Base-by-base conservation (phyloP, 2,329 filamentous ascomycete genomes). In the Beauveria pseudobassiana region DNA sequence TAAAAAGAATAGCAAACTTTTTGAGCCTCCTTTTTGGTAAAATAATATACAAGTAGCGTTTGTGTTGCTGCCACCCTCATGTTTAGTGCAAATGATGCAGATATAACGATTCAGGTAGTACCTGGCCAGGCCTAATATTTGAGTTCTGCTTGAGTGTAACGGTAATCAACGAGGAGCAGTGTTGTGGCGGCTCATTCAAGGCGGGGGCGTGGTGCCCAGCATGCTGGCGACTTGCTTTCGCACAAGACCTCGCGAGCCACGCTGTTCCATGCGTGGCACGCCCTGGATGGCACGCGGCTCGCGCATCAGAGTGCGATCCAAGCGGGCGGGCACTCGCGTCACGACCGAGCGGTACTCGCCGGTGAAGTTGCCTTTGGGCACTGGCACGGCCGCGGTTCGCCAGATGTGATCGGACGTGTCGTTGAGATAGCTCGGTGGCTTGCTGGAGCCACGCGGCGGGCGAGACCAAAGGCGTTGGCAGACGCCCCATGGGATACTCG, bases 241-340 rank as follows among this genome's bases (percentile, higher is more conserved):
- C 59, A 81, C 69, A 54, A 86, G 73, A 30, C 80, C 80, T 45
- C 77, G 77, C 8, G 75, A 75, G 38, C 79, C 73, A n/a, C 78
- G 77, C 61, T 80, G 78, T 63, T 84, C 82, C 20, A 82, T 79
- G 40, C 84, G 77, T 26, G 92, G 92, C n/a, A 92, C 87, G 42
- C 93, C 93, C 72, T 96, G 91, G 45, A 96, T 93, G 64, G 90
- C 87, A 62, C 93, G 84, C 34, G 93, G 93, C 75, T 97, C 93
- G 72, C 91, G 91, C 91, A 98, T 96, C 52, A 97, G 79, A 16
- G 86, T 84, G 4, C 88, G 83, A 69, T 99, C 95, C 10, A 99
- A 82, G 70, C 90, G 93, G 8, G 90, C 86, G 5, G 95, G 95
- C 43, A 90, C 86, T 66, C 86, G 77, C 14, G 85, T 85, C 59